phyloP scores from a whole-genome alignment of 306 rosid genomes.

The Notholithocarpus densiflorus region DNA sequence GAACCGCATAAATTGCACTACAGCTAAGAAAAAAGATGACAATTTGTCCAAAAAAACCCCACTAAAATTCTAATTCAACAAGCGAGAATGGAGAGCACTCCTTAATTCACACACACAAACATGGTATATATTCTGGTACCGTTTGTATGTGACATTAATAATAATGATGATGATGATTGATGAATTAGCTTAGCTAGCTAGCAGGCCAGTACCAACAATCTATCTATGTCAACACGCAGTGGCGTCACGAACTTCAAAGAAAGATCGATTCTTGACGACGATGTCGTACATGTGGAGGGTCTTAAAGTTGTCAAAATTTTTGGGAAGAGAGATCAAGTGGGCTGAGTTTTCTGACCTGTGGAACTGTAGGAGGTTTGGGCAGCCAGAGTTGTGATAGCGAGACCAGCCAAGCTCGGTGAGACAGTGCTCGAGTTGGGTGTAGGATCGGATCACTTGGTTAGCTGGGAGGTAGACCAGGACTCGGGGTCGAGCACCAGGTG shows the following conservation, averaged over 20 bases:
- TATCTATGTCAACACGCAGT: neutral
- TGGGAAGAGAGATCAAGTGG: slow-evolving; percentile 69
- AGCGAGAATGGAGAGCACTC: neutral
- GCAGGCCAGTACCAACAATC: too few relatives aligned
- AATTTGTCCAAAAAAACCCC: neutral
- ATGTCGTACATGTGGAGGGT: slow-evolving; percentile 70
- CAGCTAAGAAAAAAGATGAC: neutral
- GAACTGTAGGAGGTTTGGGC: slow-evolving; percentile 58
- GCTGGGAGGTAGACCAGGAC: slow-evolving; percentile 62
- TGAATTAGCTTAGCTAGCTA: too few relatives aligned
- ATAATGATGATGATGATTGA: too few relatives aligned
- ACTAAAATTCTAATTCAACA: neutral
- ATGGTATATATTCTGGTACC: neutral
- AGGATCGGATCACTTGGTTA: slow-evolving; percentile 58
- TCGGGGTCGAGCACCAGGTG: slow-evolving; percentile 83
- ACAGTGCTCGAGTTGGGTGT: slow-evolving; percentile 58
- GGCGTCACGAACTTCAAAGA: slow-evolving; percentile 74
- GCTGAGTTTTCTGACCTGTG: slow-evolving; percentile 64
- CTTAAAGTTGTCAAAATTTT: slow-evolving; percentile 43
- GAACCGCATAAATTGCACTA: neutral
- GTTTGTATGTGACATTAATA: neutral
- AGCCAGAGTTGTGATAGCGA: slow-evolving; percentile 44
- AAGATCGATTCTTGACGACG: slow-evolving; percentile 66
- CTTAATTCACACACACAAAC: neutral
- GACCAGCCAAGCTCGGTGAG: slow-evolving; percentile 82